Evolutionary conservation across 1,139 yeast species (phyloP), one percentile per base, ranked within the genome.

Genomic region (Blastobotrys persicus): DNA sequence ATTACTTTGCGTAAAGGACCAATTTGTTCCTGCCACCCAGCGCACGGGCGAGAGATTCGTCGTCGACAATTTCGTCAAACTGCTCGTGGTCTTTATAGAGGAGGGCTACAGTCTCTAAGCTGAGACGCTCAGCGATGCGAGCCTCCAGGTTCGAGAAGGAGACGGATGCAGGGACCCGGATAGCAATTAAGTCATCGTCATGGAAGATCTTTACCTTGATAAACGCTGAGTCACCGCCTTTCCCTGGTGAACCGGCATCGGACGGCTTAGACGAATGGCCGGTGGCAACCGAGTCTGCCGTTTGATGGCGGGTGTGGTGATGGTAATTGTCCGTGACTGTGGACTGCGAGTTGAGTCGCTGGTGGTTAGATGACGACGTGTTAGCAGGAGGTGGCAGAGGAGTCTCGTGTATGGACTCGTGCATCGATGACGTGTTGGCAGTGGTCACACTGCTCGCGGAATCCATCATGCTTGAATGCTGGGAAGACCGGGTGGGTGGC

Each of bases 181-280:
- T 75, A 6, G 96, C 98, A 73, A 92, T 88, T 23, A 91, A 85
- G 65, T 91, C 98, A 60, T 89, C 96, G 52, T 83, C 83, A 62
- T 82, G 87, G 66, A 86, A 91, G 58, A 92, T 89, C 68, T 92
- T 92, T 81, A 85, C 72, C 83, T 92, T 57, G 72, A 80, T 67
- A 71, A 63, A 53, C 33, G 52, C 32, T 7, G 38, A 49, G 58
- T 48, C 59, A 42, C 17, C 37, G 28, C 28, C 28, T 18, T 40
- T 31, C 11, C 41, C 41, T 12, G 41, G 41, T 11, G 41, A 37
- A 14, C 41, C 41, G 19, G 26, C 41, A 23, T 37, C 41, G 6
- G 41, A 37, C 16, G 51, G 51, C n/a, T 50, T 45, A 13, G 48
- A 46, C 31, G 33, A 18, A 32, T 42, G 38, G 20, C 42, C 28